These are phyloP conservation scores for Globisporangium mamillatum DNA, from an alignment of 352 stramenopile species.

Conservation along the genomic window DNA sequence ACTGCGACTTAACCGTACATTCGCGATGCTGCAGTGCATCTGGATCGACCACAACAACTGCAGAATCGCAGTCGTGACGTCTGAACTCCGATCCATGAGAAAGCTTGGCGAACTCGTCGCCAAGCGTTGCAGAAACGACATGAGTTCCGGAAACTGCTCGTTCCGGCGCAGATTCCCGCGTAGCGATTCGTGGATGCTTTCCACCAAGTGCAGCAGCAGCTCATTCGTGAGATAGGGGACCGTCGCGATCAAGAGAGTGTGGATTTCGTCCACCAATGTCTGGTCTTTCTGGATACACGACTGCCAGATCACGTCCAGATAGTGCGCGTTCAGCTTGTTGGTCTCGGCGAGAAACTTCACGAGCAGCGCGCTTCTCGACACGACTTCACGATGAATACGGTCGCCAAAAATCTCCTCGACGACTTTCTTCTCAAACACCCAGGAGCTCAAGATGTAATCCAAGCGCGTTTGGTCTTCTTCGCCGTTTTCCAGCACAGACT, in stretches of 20 bases:
- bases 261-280: slow-evolving; percentile 80
- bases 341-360: slow-evolving; percentile 86
- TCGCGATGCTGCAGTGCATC: slow-evolving; percentile 61
- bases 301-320: slow-evolving; percentile 75
- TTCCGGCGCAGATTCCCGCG: slow-evolving; percentile 46
- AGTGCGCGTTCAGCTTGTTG: slow-evolving; percentile 61
- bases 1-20: slow-evolving; percentile 56
- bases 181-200: slow-evolving; percentile 60
- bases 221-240: slow-evolving; percentile 74
- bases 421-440: slow-evolving; percentile 73
- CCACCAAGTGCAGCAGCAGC: slow-evolving; percentile 66
- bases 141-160: slow-evolving; percentile 64
- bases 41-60: slow-evolving; percentile 85
- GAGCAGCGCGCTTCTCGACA: slow-evolving; percentile 74
- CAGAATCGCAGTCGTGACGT: slow-evolving; percentile 64
- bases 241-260: slow-evolving; percentile 71
- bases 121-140: slow-evolving; percentile 79
- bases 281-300: slow-evolving; percentile 85
- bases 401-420: slow-evolving; percentile 87
- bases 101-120: slow-evolving; percentile 63
- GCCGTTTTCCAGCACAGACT: slow-evolving; percentile 54
- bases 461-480: slow-evolving; percentile 51
- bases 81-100: slow-evolving; percentile 61
- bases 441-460: slow-evolving; percentile 71
- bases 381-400: slow-evolving; percentile 85